Evolutionary conservation across 1,139 yeast genomes (phyloP).

Genomic region (Geotrichum reessii): DNA sequence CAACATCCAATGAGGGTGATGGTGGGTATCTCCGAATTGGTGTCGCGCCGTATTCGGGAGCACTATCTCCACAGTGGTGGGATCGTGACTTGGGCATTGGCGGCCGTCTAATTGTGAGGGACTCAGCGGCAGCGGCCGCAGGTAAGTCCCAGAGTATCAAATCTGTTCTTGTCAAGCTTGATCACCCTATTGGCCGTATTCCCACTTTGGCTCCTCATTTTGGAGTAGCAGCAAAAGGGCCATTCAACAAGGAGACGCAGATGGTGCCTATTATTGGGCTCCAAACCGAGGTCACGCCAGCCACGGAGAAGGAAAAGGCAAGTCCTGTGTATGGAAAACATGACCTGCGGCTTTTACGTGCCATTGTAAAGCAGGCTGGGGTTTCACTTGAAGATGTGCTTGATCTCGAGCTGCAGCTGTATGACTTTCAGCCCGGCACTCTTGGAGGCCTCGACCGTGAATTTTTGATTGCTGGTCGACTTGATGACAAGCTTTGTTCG

Average conservation of each 20-base stretch:
- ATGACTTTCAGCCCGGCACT: constrained; percentile 70
- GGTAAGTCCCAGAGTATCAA: constrained; percentile 41
- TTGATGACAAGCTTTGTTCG: constrained; percentile 84
- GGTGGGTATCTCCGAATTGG: constrained; percentile 73
- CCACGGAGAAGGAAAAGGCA: constrained; percentile 42
- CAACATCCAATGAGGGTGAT: constrained; percentile 42
- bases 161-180: constrained; percentile 65
- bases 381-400: constrained; percentile 53
- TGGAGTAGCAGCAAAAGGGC: constrained; percentile 64
- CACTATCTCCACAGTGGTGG: constrained; percentile 64
- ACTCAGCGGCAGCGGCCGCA: constrained; percentile 29
- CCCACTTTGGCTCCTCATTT: constrained; percentile 91
- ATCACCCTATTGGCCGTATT: constrained; percentile 73
- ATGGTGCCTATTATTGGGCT: constrained; percentile 76
- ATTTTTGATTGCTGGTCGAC: constrained; percentile 78
- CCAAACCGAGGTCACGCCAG: constrained; percentile 19
- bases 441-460: constrained; percentile 83
- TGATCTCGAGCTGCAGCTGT: constrained; percentile 76
- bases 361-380: constrained; percentile 58
- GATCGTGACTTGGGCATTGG: constrained; percentile 85
- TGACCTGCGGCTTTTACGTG: constrained; percentile 58
- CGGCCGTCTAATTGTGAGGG: constrained; percentile 66
- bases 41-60: constrained; percentile 87
- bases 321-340: constrained; percentile 61
- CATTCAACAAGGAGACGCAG: constrained; percentile 78